Evolutionary conservation across 768 basidiomycete genomes (phyloP).

Genomic region (Termitomyces sp.): DNA sequence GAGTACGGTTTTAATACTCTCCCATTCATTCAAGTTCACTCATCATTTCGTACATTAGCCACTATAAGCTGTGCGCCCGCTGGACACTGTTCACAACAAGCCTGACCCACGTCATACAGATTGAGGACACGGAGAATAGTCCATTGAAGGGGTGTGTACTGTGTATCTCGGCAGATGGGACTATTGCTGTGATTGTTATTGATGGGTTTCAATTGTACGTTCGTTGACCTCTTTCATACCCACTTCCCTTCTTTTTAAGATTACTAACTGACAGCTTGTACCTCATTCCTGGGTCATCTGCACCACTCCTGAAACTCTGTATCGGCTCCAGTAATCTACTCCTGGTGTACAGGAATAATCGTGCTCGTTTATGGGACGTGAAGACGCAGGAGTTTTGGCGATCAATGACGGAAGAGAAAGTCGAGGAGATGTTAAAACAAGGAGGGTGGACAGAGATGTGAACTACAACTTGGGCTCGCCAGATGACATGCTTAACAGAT

Average conservation of each 20-base stretch:
- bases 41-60: conserved; percentile 32
- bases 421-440: conserved; percentile 65
- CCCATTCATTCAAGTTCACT: background rate
- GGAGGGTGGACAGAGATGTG: conserved; percentile 78
- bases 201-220: conserved; percentile 78
- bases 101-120: conserved; percentile 52
- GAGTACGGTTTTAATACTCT: conserved; percentile 39
- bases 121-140: conserved; percentile 48
- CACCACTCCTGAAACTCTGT: conserved; percentile 60
- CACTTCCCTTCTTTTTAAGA: background rate
- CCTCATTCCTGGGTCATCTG: conserved; percentile 78
- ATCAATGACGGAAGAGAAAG: conserved; percentile 74
- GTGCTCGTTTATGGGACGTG: conserved; percentile 85
- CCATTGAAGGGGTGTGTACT: conserved; percentile 65
- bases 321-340: conserved; percentile 68
- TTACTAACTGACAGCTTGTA: conserved; percentile 49
- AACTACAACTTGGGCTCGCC: conserved; percentile 6
- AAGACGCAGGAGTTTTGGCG: conserved; percentile 81
- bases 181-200: conserved; percentile 73
- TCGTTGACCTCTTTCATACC: background rate
- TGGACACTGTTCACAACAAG: conserved; percentile 75
- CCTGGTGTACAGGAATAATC: conserved; percentile 69
- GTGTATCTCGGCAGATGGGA: conserved; percentile 75
- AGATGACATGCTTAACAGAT: background rate
- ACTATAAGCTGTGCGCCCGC: conserved; percentile 59